Conservation (phyloP, 2,329 filamentous ascomycete species). For the Podosphaera leucotricha region DNA sequence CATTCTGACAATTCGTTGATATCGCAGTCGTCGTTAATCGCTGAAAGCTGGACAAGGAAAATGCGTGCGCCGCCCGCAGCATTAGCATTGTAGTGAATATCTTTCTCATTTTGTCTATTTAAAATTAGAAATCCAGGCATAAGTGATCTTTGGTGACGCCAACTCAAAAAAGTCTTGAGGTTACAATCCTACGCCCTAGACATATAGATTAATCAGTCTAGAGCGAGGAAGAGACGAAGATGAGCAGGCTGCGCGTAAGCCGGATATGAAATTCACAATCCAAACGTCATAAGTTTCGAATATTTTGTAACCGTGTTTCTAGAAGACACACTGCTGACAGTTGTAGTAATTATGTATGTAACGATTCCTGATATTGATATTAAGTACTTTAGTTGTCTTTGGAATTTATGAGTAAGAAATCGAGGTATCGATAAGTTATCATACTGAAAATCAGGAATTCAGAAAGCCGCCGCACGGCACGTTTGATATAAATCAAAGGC, state of each 20-base stretch:
- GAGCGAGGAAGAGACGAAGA: neutral
- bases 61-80: constrained; percentile 8
- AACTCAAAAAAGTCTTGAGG: constrained; percentile 1
- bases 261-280: neutral
- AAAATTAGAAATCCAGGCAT: constrained; percentile 3
- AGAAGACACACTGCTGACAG: neutral
- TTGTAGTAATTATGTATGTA: neutral
- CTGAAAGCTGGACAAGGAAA: constrained; percentile 15
- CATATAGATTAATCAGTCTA: neutral
- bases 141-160: constrained; percentile 4
- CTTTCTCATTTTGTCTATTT: constrained; percentile 7
- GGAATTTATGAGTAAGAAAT: neutral
- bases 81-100: constrained; percentile 4
- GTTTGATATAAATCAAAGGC: neutral
- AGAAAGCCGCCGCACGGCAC: neutral
- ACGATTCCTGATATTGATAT: neutral
- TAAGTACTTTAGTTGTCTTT: neutral
- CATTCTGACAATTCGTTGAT: constrained; percentile 9
- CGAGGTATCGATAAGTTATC: neutral
- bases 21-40: constrained; percentile 8
- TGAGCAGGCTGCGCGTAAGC: neutral
- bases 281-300: neutral
- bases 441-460: neutral
- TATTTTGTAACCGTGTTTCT: neutral
- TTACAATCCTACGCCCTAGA: too few relatives aligned